Conservation (phyloP, 176 grass and related monocot genomes). For the Carex myosuroides region DNA sequence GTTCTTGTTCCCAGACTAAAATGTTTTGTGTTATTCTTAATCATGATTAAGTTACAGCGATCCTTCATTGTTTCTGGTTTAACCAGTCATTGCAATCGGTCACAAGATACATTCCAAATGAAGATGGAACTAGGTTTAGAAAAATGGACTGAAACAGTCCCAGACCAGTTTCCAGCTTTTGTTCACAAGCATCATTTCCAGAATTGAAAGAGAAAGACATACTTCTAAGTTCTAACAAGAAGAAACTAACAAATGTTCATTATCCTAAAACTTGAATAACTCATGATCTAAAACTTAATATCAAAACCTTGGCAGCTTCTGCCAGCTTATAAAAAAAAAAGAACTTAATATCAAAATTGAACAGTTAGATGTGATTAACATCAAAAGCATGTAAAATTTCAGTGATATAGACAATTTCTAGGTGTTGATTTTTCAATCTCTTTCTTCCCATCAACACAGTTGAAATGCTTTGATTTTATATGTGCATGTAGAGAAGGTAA, state of each 20-base stretch:
- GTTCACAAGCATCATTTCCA: not conserved
- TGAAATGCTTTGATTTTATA: not conserved
- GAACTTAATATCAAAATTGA: not conserved
- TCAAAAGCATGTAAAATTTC: not conserved
- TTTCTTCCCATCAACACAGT: not conserved
- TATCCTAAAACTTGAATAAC: not conserved
- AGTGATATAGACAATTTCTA: not conserved
- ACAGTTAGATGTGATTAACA: not conserved
- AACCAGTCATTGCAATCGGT: not conserved
- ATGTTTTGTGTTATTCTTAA: not conserved
- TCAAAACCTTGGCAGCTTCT: too few species aligned
- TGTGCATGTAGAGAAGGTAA: not conserved
- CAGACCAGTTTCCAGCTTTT: not conserved
- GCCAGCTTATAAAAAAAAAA: not conserved
- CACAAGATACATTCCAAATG: not conserved
- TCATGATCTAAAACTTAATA: not conserved
- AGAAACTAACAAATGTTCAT: not conserved
- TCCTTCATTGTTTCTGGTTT: not conserved
- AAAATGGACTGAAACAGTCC: not conserved
- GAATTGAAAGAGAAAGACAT: not conserved
- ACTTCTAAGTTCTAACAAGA: not conserved
- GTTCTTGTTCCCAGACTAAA: not conserved
- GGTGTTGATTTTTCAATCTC: not conserved
- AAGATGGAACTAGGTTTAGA: not conserved
- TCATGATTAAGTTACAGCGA: not conserved